Evolutionary conservation across 2,329 filamentous ascomycete genomes (phyloP).

Genomic region (Seiridium cupressi): DNA sequence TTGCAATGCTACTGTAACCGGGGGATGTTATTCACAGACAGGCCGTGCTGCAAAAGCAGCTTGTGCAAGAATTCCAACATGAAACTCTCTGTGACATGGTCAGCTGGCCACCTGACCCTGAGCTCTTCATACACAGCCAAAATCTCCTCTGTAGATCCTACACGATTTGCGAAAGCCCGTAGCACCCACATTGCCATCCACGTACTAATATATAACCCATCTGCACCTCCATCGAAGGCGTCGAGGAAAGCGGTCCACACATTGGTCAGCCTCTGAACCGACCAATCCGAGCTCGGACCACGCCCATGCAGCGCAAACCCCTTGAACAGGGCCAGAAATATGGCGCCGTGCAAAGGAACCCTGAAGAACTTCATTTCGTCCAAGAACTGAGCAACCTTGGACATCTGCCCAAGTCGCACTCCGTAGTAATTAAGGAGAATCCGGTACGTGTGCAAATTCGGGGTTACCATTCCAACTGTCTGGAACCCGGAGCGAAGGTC

Average conservation of each 20-base stretch:
- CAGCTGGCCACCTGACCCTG: slow-evolving; percentile 45
- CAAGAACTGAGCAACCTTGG: slow-evolving; percentile 68
- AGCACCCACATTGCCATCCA: slow-evolving; percentile 63
- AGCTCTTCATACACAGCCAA: slow-evolving; percentile 53
- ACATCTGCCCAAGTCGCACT: slow-evolving; percentile 65
- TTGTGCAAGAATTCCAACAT: slow-evolving; percentile 45
- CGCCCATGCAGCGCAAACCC: slow-evolving; percentile 77
- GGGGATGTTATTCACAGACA: slow-evolving; percentile 3
- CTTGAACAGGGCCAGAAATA: slow-evolving; percentile 80
- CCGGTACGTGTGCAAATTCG: slow-evolving; percentile 76
- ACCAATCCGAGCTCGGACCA: slow-evolving; percentile 67
- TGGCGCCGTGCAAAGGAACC: slow-evolving; percentile 68
- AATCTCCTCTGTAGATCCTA: slow-evolving; percentile 44
- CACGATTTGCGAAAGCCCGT: slow-evolving; percentile 62
- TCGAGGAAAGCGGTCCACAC: slow-evolving; percentile 66
- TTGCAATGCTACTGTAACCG: slow-evolving; percentile 1
- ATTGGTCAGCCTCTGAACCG: slow-evolving; percentile 60
- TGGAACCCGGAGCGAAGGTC: slow-evolving; percentile 56
- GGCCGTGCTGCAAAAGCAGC: slow-evolving; percentile 33
- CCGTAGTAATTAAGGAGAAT: slow-evolving; percentile 77
- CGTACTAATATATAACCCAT: slow-evolving; percentile 50
- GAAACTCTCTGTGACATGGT: slow-evolving; percentile 38
- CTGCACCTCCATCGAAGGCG: slow-evolving; percentile 45
- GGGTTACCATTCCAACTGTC: slow-evolving; percentile 62
- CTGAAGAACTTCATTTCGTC: slow-evolving; percentile 74